Evolutionary conservation across 2,329 filamentous ascomycete genomes (phyloP), one percentile per base, ranked within the genome.

Genomic region (Coniochaeta hoffmannii): DNA sequence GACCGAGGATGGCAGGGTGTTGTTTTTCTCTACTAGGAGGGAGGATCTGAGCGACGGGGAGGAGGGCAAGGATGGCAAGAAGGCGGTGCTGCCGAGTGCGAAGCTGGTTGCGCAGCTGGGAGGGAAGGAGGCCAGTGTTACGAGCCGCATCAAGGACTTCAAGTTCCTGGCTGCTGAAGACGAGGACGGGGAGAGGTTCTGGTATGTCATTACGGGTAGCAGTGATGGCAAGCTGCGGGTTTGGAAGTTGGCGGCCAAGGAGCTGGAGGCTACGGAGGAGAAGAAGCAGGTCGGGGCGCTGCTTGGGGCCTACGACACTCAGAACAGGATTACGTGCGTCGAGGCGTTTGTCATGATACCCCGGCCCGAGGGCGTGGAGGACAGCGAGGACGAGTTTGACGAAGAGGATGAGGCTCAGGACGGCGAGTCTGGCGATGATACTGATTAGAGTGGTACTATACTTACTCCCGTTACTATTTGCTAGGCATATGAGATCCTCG

Each of bases 311-410:
- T 94, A 94, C 65, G 87, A 92, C 70, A 96, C 92, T 22, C 85
- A 87, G 49, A 92, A 93, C 68, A 79, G 94, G 56, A 91, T 97
- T 62, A 97, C 92, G 35, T 97, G 94, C 68, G 67, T 97, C 64
- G 85, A 84, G 63, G 87, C 87, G 22, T 97, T 96, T 73, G 76
- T 89, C 60, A 95, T 97, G 90, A 81, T 89, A 69, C 80, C 85
- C 63, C 76, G 79, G 50, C 80, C 82, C 15, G 83, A 85, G 38
- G 80, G 79, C 22, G 75, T 77, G 46, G 83, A 83, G 62, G 83
- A 82, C 17, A 82, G 77, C 64, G 82, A 83, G 55, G 74, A 75
- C 50, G 76, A 79, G 60, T 71, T 70, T 41, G 77, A 73, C 11
- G 73, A 72, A 0, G 68, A 71, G 46, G 69, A 71, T 36, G 66